These are phyloP conservation scores for Eutreptiella sp. DNA, from an alignment of 208 protist species.

Conservation along the genomic window DNA sequence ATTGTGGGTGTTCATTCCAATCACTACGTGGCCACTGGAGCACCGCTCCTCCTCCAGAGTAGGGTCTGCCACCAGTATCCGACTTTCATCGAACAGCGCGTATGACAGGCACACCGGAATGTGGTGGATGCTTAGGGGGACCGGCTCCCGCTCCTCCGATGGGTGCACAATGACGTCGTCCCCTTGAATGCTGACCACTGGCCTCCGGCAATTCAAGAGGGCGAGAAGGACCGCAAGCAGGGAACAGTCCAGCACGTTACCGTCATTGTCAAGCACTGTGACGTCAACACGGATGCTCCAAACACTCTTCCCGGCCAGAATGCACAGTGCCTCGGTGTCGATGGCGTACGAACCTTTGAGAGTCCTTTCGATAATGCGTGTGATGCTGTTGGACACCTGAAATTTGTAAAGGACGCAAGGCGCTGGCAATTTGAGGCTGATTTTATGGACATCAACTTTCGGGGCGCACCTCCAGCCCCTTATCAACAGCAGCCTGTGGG, in stretches of 20 bases:
- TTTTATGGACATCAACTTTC: too few relatives aligned
- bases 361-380: constrained; percentile 69
- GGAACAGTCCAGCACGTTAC: constrained; percentile 79
- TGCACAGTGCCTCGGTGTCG: constrained; percentile 89
- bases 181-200: constrained; percentile 80
- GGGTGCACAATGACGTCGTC: constrained; percentile 70
- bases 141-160: constrained; percentile 80
- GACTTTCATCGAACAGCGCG: constrained; percentile 46
- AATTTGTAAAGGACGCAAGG: too few relatives aligned
- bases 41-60: constrained; percentile 45
- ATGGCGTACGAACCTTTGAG: constrained; percentile 74
- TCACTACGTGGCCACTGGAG: constrained; percentile 40
- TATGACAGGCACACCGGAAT: constrained; percentile 67
- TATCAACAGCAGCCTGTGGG: too few relatives aligned
- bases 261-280: constrained; percentile 84
- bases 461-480: too few relatives aligned
- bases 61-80: constrained; percentile 47
- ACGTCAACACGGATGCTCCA: constrained; percentile 77
- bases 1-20: constrained; percentile 44
- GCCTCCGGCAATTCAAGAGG: constrained; percentile 83
- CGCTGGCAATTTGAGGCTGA: too few relatives aligned
- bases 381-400: too few relatives aligned
- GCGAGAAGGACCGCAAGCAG: constrained; percentile 71
- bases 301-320: constrained; percentile 81
- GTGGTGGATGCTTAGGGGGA: constrained; percentile 88